Evolutionary conservation across 2,329 filamentous ascomycete species (phyloP).

Genomic region (Exophiala aquamarina): DNA sequence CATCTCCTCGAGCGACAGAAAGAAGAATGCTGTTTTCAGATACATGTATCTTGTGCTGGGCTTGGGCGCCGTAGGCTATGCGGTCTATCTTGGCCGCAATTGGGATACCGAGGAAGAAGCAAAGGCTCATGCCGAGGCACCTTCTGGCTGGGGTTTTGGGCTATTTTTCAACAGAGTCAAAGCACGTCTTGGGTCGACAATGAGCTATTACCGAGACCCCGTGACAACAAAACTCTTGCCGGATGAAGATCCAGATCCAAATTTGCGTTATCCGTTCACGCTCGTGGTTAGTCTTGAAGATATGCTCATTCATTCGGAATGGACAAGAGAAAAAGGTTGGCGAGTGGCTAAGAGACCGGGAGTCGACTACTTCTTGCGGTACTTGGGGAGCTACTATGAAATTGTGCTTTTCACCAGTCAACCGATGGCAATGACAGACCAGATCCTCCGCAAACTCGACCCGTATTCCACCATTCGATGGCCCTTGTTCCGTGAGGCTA

Average conservation of each 20-base stretch:
- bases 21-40: conserved; percentile 73
- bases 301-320: conserved; percentile 90
- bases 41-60: conserved; percentile 67
- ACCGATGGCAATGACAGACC: conserved; percentile 79
- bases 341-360: conserved; percentile 91
- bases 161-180: conserved; percentile 80
- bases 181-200: conserved; percentile 71
- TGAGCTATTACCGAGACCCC: conserved; percentile 94
- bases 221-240: conserved; percentile 90
- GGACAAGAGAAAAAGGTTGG: conserved; percentile 93
- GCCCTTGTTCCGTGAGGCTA: conserved; percentile 94
- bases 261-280: conserved; percentile 83
- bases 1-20: conserved; percentile 84
- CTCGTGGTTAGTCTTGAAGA: conserved; percentile 91
- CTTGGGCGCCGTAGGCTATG: conserved; percentile 55
- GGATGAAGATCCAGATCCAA: conserved; percentile 63
- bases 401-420: conserved; percentile 92
- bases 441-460: conserved; percentile 88
- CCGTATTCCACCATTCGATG: conserved; percentile 94
- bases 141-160: conserved; percentile 73
- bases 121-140: conserved; percentile 65
- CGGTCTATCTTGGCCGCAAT: conserved; percentile 79
- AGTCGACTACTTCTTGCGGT: conserved; percentile 94
- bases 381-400: conserved; percentile 97
- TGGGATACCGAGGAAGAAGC: conserved; percentile 79